These are phyloP conservation scores for Globisporangium alternatum DNA, from an alignment of 352 stramenopile genomes.

Conservation along the genomic window DNA sequence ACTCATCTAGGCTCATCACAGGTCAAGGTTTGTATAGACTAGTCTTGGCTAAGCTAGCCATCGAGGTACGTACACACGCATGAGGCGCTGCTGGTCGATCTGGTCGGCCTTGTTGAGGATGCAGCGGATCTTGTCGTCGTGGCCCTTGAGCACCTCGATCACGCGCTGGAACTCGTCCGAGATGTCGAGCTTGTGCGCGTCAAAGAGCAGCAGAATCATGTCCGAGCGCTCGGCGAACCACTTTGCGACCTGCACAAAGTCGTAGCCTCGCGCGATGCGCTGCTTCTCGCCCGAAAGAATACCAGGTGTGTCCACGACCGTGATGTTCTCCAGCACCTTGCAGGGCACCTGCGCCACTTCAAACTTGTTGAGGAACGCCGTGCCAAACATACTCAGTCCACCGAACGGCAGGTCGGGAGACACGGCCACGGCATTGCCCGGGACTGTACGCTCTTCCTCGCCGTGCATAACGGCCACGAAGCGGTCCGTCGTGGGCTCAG, in stretches of 20 bases:
- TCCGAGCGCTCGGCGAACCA: conserved; percentile 97
- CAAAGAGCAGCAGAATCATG: conserved; percentile 99
- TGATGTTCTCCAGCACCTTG: conserved; percentile 93
- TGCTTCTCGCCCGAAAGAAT: conserved; percentile 99
- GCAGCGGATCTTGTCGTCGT: conserved; percentile 98
- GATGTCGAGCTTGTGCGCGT: conserved; percentile 99
- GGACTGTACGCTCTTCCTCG: conserved; percentile 94
- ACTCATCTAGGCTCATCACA: no score
- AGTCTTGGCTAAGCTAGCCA: neutral
- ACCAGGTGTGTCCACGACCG: conserved; percentile 97
- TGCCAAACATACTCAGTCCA: conserved; percentile 95
- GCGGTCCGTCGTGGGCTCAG: conserved; percentile 97
- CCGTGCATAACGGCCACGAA: conserved; percentile 98
- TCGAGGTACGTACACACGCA: conserved; percentile 82
- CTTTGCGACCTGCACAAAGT: conserved; percentile 91
- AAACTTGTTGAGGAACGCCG: conserved; percentile 98
- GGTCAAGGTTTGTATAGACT: neutral
- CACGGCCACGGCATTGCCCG: conserved; percentile 96
- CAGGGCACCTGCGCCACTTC: conserved; percentile 94
- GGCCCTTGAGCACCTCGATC: conserved; percentile 95
- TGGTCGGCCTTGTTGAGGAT: conserved; percentile 99
- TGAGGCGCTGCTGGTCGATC: conserved; percentile 96
- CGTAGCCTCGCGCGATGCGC: conserved; percentile 94
- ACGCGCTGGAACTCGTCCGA: conserved; percentile 98
- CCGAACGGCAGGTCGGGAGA: conserved; percentile 93